Percentiles rank a stretch among this genome's conserved stretches.
Conservation (phyloP, 176 grass and related monocot genomes). For the Urochloa ruziziensis region DNA sequence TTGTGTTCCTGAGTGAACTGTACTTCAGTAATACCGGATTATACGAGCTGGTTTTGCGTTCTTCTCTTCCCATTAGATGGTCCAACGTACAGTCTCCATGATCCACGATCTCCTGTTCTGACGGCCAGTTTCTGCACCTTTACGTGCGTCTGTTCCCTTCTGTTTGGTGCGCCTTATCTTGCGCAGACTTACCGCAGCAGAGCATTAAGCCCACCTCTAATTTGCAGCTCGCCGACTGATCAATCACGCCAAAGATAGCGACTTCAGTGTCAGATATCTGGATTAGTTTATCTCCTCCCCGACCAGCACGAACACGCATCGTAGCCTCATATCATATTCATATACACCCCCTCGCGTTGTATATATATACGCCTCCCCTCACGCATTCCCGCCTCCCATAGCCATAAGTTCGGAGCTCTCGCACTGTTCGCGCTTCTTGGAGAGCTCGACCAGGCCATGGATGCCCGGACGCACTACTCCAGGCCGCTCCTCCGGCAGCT, state of each 20-base stretch:
- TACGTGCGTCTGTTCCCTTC: neutral
- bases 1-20: neutral
- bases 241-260: neutral
- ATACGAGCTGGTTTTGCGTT: neutral
- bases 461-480: neutral
- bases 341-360: neutral
- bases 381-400: neutral
- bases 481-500: neutral
- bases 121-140: neutral
- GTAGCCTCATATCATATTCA: neutral
- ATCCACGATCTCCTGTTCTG: neutral
- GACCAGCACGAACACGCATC: neutral
- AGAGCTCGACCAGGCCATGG: neutral
- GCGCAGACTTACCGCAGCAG: neutral
- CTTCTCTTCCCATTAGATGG: neutral
- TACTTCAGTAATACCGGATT: neutral
- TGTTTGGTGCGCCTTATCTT: conserved; percentile 21
- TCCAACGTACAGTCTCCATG: neutral
- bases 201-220: neutral
- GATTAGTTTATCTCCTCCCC: neutral
- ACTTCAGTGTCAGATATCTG: neutral
- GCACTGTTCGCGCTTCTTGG: neutral
- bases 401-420: neutral
- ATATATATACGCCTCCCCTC: neutral
- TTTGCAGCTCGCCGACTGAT: neutral